Evolutionary conservation across 129 eudicot species (phyloP).

Genomic region (Dittrichia graveolens): DNA sequence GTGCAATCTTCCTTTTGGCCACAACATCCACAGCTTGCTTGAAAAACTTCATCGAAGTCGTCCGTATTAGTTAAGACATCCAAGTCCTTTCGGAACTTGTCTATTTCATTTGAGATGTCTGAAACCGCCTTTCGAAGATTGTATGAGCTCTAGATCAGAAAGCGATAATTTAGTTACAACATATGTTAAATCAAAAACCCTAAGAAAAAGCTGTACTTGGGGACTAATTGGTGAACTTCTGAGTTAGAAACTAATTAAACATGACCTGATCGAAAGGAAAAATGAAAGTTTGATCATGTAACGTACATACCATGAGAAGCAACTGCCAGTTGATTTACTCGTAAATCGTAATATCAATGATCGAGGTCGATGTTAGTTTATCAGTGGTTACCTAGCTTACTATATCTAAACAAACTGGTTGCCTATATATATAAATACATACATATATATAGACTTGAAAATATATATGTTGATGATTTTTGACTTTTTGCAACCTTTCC

Average conservation of each 20-base stretch:
- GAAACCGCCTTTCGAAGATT: conserved; percentile 41
- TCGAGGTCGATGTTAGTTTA: not conserved
- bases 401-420: not conserved
- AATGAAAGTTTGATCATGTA: conserved; percentile 10
- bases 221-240: too few relatives aligned
- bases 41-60: conserved; percentile 31
- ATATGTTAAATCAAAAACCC: not conserved
- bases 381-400: not conserved
- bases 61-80: conserved; percentile 32
- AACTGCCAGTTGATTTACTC: conserved; percentile 14
- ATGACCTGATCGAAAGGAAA: not conserved
- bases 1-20: conserved; percentile 73
- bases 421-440: conserved; percentile 6
- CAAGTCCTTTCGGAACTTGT: conserved; percentile 24
- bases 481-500: not conserved
- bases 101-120: conserved; percentile 34
- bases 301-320: conserved; percentile 33
- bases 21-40: conserved; percentile 63
- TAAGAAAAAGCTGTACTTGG: not conserved
- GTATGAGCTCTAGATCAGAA: conserved; percentile 6
- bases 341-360: not conserved
- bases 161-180: not conserved
- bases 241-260: too few relatives aligned
- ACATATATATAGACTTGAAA: conserved; percentile 3
- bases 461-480: not conserved